Conservation (phyloP, 2,329 filamentous ascomycete species). For the Neophaeococcomyces mojaviensis region DNA sequence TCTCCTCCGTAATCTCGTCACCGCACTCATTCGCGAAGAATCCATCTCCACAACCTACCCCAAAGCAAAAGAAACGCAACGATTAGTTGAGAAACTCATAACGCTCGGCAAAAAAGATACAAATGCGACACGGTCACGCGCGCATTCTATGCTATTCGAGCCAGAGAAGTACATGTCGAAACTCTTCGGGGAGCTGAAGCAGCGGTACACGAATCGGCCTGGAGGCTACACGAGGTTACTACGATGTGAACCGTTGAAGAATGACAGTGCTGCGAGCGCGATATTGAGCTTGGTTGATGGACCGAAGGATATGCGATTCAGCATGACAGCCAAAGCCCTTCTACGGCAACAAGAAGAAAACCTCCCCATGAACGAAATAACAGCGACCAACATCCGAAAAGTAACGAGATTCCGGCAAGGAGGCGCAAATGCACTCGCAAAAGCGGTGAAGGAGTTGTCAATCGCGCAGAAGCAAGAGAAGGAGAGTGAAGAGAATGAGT, state of each 20-base stretch:
- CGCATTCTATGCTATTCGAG: slow-evolving; percentile 73
- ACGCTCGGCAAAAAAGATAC: slow-evolving; percentile 91
- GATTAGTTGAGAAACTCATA: slow-evolving; percentile 87
- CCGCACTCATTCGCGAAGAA: slow-evolving; percentile 87
- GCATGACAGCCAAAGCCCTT: slow-evolving; percentile 80
- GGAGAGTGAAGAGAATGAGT: slow-evolving; percentile 27
- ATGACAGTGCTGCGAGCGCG: slow-evolving; percentile 80
- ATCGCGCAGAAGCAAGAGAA: slow-evolving; percentile 42
- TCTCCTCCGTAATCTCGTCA: slow-evolving; percentile 90
- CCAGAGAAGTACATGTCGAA: slow-evolving; percentile 57
- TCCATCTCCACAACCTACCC: slow-evolving; percentile 90
- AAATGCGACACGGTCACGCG: slow-evolving; percentile 65
- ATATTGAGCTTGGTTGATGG: slow-evolving; percentile 95
- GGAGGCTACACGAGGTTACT: slow-evolving; percentile 95
- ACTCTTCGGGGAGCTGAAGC: slow-evolving; percentile 73
- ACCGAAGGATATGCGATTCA: slow-evolving; percentile 86
- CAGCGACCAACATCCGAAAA: slow-evolving; percentile 71
- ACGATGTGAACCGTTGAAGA: slow-evolving; percentile 79
- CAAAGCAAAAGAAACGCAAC: slow-evolving; percentile 95
- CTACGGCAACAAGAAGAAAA: slow-evolving; percentile 51
- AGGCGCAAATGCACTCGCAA: slow-evolving; percentile 61
- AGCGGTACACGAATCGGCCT: slow-evolving; percentile 69
- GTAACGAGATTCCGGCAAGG: slow-evolving; percentile 66
- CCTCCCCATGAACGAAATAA: slow-evolving; percentile 60
- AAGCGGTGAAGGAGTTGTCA: slow-evolving; percentile 50